Evolutionary conservation across 495 filamentous ascomycete genomes (phyloP), one percentile per base, ranked within the genome.

Genomic region (Cairneyella variabilis): DNA sequence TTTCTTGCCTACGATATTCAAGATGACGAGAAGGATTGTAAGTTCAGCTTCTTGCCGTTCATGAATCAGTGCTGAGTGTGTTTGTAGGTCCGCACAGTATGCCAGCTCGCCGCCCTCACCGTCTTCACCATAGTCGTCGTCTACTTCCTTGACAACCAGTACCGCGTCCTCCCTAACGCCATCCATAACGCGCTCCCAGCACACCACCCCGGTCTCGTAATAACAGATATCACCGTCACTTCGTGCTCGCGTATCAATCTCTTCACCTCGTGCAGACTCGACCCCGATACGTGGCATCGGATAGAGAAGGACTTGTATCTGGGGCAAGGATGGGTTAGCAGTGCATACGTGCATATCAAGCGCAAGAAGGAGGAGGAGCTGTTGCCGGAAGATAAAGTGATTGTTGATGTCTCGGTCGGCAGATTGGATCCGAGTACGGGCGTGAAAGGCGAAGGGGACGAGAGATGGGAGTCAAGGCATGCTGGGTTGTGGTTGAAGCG

Each of bases 221-320:
- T 97, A 65, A 96, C 90, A 60, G 93, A 98, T 73, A 80, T 97
- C 58, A 88, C 84, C n/a, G 75, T 96, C 52, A 79, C 77, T 6
- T 83, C 76, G 41, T 97, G 95, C 70, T 87, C 84, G 3, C 70
- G 75, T 11, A 48, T 92, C 53, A 91, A 91, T 66, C 64, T 85
- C 34, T 84, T 97, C 49, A 86, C 84, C 2, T 83, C 74, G 47
- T 97, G 93, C 76, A 83, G 80, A 57, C 79, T 95, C 50, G 84
- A 91, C 66, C 66, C 80, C n/a, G 70, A 78, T 38, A 64, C 75
- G 51, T 98, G 93, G 93, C 79, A 86, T 54, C 83, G 88, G 48
- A 73, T 97, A 55, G 88, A 96, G 51, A 98, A 97, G 72, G 91
- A 98, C 64, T 79, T 98, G 1, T 93, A 91, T 67, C 77, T 98